These are phyloP conservation scores for Mycena metata DNA, from an alignment of 768 basidiomycete genomes.

Conservation along the genomic window DNA sequence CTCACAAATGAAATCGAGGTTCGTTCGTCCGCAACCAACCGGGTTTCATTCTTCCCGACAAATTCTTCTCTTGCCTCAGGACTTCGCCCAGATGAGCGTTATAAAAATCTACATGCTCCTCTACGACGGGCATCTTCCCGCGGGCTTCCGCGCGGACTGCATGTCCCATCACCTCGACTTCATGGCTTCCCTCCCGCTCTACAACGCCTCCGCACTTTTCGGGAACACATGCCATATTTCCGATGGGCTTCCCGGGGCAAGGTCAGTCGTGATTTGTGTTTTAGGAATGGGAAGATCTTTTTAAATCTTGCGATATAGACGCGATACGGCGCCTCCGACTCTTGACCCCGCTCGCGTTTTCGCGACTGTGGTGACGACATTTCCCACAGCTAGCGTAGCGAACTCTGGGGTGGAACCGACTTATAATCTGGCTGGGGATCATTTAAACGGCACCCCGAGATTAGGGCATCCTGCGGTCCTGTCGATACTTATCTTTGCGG, in stretches of 20 bases:
- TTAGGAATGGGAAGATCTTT: no score
- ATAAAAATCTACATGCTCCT: constrained; percentile 9
- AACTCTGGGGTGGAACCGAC: no score
- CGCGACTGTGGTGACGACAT: no score
- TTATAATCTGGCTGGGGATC: no score
- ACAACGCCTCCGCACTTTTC: constrained; percentile 2
- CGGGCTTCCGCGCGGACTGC: constrained; percentile 12
- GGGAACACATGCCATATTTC: constrained; percentile 10
- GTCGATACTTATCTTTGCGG: no score
- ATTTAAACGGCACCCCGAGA: no score
- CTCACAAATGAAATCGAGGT: constrained; percentile 46
- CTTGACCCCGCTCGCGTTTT: no score
- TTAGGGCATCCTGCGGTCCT: no score
- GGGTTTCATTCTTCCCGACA: no score
- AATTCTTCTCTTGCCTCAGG: background rate
- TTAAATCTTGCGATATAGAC: no score
- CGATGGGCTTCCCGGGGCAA: background rate
- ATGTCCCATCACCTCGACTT: constrained; percentile 21
- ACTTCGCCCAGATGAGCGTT: constrained; percentile 15
- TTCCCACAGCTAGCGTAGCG: no score
- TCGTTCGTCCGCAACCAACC: background rate
- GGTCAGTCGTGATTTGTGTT: background rate
- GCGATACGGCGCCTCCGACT: no score
- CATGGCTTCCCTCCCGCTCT: background rate
- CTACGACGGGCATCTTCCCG: constrained; percentile 11